These are phyloP conservation scores for Podila horticola DNA, from an alignment of 192 early-diverging fungal genomes.

Conservation along the genomic window DNA sequence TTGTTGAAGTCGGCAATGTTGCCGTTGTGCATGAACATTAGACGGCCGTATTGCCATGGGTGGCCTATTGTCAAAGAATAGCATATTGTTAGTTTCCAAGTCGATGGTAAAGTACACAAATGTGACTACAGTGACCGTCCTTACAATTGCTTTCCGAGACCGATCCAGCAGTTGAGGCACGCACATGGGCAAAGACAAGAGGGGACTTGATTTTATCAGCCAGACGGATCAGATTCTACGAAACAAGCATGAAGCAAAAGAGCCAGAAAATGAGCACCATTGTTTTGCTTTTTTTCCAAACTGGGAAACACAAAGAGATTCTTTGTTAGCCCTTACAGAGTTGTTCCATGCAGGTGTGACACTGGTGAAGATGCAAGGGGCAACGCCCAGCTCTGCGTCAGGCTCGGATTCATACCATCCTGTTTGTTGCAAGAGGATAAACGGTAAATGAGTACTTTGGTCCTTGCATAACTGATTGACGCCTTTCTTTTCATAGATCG, in stretches of 20 bases:
- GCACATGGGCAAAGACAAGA: slow-evolving; percentile 83
- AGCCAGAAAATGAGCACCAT: neutral
- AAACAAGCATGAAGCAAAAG: neutral
- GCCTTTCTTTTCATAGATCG: no score
- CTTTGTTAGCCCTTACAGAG: slow-evolving; percentile 3
- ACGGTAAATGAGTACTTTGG: neutral
- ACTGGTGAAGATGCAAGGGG: slow-evolving; percentile 83
- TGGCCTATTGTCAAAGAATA: slow-evolving; percentile 42
- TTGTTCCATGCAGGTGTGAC: slow-evolving; percentile 88
- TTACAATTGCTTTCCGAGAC: slow-evolving; percentile 82
- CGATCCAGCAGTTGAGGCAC: slow-evolving; percentile 78
- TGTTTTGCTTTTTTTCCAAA: neutral
- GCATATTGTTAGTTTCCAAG: neutral
- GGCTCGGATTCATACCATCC: slow-evolving; percentile 75
- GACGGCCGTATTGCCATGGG: slow-evolving; percentile 72
- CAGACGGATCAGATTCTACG: slow-evolving; percentile 72
- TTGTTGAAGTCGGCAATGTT: slow-evolving; percentile 71
- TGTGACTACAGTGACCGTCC: slow-evolving; percentile 1
- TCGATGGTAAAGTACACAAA: neutral
- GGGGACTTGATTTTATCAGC: slow-evolving; percentile 80
- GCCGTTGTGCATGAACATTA: slow-evolving; percentile 91
- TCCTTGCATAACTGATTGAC: neutral
- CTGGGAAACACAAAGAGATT: no score
- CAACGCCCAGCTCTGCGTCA: slow-evolving; percentile 51
- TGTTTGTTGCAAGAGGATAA: neutral